Conservation (phyloP, 805 yeast genomes). For the Wickerhamomyces alni region DNA sequence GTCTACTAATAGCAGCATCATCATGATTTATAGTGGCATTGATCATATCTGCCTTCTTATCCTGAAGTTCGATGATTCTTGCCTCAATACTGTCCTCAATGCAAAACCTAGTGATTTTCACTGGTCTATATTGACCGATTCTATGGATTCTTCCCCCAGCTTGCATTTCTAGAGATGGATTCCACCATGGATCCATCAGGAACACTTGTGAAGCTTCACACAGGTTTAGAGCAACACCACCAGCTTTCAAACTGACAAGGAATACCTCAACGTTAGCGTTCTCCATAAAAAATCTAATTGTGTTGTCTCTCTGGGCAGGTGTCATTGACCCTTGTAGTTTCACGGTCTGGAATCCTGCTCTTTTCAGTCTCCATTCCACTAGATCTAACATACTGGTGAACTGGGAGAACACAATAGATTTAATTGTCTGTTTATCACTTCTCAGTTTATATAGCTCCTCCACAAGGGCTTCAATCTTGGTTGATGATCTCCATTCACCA, state of each 20-base stretch:
- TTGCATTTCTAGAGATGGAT: slow-evolving; percentile 97
- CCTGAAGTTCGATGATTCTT: slow-evolving; percentile 91
- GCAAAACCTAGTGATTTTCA: slow-evolving; percentile 83
- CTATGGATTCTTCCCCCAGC: slow-evolving; percentile 97
- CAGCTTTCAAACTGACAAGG: slow-evolving; percentile 92
- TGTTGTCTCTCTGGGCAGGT: slow-evolving; percentile 89
- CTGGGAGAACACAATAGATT: slow-evolving; percentile 95
- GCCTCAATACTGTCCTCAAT: slow-evolving; percentile 97
- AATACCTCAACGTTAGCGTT: slow-evolving; percentile 91
- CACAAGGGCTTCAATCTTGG: slow-evolving; percentile 93
- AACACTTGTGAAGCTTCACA: slow-evolving; percentile 98
- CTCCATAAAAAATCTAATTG: slow-evolving; percentile 88
- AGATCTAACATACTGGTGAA: slow-evolving; percentile 95
- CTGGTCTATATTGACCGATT: slow-evolving; percentile 94
- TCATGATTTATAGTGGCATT: slow-evolving; percentile 94
- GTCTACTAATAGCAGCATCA: slow-evolving; percentile 79
- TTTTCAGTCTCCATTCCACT: slow-evolving; percentile 89
- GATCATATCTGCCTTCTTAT: slow-evolving; percentile 97
- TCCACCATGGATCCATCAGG: slow-evolving; percentile 98
- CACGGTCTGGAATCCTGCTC: slow-evolving; percentile 94
- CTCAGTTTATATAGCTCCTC: slow-evolving; percentile 87
- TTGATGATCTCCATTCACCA: slow-evolving; percentile 88
- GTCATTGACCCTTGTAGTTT: slow-evolving; percentile 96
- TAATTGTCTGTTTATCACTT: slow-evolving; percentile 82
- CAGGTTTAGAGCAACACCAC: slow-evolving; percentile 95